These are phyloP conservation scores for Candida ulmi DNA, from an alignment of 805 yeast species.

Conservation along the genomic window DNA sequence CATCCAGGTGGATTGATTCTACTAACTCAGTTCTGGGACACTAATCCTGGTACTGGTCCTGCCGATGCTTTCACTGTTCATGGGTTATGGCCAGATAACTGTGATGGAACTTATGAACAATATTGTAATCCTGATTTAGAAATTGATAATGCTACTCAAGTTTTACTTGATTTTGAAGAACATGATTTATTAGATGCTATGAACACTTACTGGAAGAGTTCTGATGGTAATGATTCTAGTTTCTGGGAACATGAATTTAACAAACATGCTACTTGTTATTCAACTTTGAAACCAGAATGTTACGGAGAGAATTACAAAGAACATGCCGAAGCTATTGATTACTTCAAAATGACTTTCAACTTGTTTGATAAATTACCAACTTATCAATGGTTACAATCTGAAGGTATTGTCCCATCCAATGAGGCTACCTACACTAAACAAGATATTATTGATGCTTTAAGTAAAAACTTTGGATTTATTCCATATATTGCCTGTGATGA, in stretches of 20 bases:
- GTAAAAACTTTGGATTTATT: slow-evolving; percentile 7
- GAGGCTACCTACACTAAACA: slow-evolving; percentile 7
- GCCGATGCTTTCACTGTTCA: slow-evolving; percentile 70
- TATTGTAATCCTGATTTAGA: slow-evolving; percentile 63
- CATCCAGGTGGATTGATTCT: slow-evolving; percentile 79
- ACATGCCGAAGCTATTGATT: slow-evolving; percentile 9
- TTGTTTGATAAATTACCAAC: slow-evolving; percentile 10
- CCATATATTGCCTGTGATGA: slow-evolving; percentile 16
- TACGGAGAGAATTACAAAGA: slow-evolving; percentile 8
- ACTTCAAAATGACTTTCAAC: slow-evolving; percentile 9
- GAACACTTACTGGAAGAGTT: slow-evolving; percentile 62
- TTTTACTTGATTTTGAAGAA: slow-evolving; percentile 45
- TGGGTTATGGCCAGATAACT: slow-evolving; percentile 86
- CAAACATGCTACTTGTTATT: slow-evolving; percentile 18
- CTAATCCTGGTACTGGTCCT: slow-evolving; percentile 68
- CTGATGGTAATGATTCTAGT: slow-evolving; percentile 51
- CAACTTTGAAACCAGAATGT: slow-evolving; percentile 13
- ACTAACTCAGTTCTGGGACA: slow-evolving; percentile 93
- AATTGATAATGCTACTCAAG: slow-evolving; percentile 41
- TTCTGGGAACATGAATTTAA: slow-evolving; percentile 18
- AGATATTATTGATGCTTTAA: slow-evolving; percentile 6
- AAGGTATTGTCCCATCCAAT: slow-evolving; percentile 12
- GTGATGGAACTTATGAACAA: slow-evolving; percentile 77
- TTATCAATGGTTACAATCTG: slow-evolving; percentile 12
- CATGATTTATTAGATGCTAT: slow-evolving; percentile 49